Conservation (phyloP, 805 yeast genomes). For the Spathaspora arborariae region DNA sequence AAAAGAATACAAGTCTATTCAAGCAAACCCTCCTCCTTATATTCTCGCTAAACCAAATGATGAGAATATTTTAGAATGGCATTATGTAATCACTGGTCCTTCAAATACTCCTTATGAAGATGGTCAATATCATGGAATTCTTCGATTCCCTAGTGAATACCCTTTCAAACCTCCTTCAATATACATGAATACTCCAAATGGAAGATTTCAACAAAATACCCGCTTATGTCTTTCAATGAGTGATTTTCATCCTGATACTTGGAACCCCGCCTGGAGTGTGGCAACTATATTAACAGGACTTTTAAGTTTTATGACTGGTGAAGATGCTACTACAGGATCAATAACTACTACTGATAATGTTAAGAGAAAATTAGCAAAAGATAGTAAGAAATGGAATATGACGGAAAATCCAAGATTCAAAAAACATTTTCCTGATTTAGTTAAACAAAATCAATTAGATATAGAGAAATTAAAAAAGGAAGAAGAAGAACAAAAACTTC, state of each 20-base stretch:
- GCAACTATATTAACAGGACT: constrained; percentile 83
- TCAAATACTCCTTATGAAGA: constrained; percentile 81
- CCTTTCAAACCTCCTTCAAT: constrained; percentile 93
- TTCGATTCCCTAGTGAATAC: constrained; percentile 77
- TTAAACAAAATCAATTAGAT: constrained; percentile 37
- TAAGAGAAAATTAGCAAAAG: constrained; percentile 54
- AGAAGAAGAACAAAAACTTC: constrained; percentile 13
- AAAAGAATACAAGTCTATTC: constrained; percentile 76
- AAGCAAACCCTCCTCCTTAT: constrained; percentile 79
- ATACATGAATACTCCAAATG: constrained; percentile 85
- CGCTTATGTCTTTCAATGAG: constrained; percentile 88
- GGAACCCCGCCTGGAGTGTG: constrained; percentile 98
- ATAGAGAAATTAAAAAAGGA: constrained; percentile 15
- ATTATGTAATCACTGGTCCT: constrained; percentile 88
- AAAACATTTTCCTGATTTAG: constrained; percentile 67
- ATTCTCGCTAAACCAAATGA: constrained; percentile 85
- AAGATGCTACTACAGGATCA: constrained; percentile 82
- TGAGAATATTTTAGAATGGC: constrained; percentile 87
- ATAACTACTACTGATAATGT: constrained; percentile 58
- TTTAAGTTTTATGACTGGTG: constrained; percentile 87
- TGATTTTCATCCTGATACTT: constrained; percentile 88
- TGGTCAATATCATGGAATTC: constrained; percentile 89
- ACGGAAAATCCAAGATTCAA: constrained; percentile 54
- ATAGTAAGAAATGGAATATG: constrained; percentile 59
- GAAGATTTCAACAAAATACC: constrained; percentile 77